Evolutionary conservation across 345 rosid species (phyloP).

Genomic region (Clarkia xantiana): DNA sequence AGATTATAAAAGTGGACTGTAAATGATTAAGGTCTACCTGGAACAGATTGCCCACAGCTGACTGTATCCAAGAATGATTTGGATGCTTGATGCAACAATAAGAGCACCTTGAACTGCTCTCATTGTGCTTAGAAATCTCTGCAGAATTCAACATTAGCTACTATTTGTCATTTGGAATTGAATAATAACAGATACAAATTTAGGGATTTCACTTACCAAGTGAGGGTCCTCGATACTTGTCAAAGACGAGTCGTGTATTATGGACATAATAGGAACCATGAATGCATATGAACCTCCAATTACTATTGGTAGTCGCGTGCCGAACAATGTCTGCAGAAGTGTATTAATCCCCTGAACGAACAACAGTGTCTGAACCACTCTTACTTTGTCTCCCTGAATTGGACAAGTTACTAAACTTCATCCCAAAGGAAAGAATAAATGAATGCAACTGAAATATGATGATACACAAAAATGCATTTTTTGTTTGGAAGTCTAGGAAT

Average conservation of each 20-base stretch:
- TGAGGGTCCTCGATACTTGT: constrained; percentile 53
- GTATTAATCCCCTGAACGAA: constrained; percentile 90
- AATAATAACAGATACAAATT: no score
- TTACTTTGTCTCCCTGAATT: constrained; percentile 89
- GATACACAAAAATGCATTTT: not conserved
- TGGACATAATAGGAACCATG: constrained; percentile 93
- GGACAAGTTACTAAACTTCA: constrained; percentile 10
- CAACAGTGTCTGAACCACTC: constrained; percentile 83
- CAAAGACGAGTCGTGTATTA: constrained; percentile 71
- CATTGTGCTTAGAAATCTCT: constrained; percentile 90
- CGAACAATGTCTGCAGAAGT: constrained; percentile 80
- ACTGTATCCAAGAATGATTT: constrained; percentile 87
- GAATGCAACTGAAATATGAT: not conserved
- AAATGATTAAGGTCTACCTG: constrained; percentile 33
- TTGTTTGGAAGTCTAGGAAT: no score
- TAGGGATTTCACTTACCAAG: constrained; percentile 41
- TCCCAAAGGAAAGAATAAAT: not conserved
- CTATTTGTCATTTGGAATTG: not conserved
- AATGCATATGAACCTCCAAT: constrained; percentile 94
- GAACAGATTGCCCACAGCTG: constrained; percentile 94
- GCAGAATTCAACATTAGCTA: constrained; percentile 7
- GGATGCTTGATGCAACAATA: constrained; percentile 89
- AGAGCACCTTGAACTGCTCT: constrained; percentile 98
- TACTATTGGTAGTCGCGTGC: constrained; percentile 85
- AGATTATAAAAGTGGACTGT: not conserved